These are phyloP conservation scores for Neurospora africana DNA, from an alignment of 495 filamentous ascomycete species.

Conservation along the genomic window DNA sequence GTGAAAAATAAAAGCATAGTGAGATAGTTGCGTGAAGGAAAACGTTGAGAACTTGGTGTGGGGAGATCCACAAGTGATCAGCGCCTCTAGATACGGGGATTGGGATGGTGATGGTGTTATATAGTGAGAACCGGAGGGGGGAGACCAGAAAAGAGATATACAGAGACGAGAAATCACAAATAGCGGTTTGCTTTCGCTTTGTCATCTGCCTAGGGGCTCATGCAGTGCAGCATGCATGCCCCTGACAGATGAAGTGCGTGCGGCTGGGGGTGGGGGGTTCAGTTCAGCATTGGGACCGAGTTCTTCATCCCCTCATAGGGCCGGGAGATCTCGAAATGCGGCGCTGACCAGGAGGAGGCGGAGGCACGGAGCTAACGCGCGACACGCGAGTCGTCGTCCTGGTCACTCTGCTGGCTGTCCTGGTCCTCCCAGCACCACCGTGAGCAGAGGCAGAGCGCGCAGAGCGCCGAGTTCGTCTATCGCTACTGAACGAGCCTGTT, in stretches of 20 bases:
- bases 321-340: constrained; percentile 7
- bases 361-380: constrained; percentile 5
- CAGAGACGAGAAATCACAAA: background rate
- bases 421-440: constrained; percentile 5
- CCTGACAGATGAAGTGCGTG: background rate
- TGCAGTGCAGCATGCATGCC: background rate
- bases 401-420: constrained; percentile 17
- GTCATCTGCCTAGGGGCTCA: background rate
- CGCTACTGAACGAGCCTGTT: constrained; percentile 33
- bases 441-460: constrained; percentile 1
- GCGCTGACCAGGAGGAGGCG: constrained; percentile 8
- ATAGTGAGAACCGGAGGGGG: background rate
- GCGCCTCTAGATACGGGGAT: background rate
- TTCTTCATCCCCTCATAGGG: constrained; percentile 4
- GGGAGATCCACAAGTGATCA: background rate
- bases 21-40: background rate
- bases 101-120: background rate
- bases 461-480: constrained; percentile 21
- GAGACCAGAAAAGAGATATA: background rate
- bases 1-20: background rate
- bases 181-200: background rate
- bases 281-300: background rate
- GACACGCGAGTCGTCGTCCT: constrained; percentile 23
- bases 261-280: background rate
- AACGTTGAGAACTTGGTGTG: background rate